Conservation (phyloP, 2,329 filamentous ascomycete genomes). For the Pleomassaria siparia region DNA sequence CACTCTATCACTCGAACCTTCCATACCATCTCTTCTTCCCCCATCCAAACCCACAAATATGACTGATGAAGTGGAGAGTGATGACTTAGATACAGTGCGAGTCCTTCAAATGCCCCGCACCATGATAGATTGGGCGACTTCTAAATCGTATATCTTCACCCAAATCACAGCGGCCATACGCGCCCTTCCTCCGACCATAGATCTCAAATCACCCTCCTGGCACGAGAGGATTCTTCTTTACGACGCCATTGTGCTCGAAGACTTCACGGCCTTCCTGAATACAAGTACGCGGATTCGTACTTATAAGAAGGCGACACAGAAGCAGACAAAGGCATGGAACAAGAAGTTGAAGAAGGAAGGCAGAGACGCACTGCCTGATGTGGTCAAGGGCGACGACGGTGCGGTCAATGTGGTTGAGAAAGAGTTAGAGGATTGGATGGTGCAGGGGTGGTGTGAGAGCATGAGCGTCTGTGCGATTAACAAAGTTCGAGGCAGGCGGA, state of each 20-base stretch:
- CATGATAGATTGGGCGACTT: slow-evolving; percentile 32
- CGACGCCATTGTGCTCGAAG: slow-evolving; percentile 85
- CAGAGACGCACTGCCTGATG: slow-evolving; percentile 9
- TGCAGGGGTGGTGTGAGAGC: slow-evolving; percentile 88
- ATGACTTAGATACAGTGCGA: no score
- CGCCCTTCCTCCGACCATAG: slow-evolving; percentile 42
- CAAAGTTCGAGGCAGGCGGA: slow-evolving; percentile 53
- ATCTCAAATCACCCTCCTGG: slow-evolving; percentile 63
- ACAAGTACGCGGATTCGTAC: slow-evolving; percentile 22
- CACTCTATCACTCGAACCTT: slow-evolving; percentile 15
- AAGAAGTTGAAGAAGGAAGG: slow-evolving; percentile 17
- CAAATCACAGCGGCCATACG: slow-evolving; percentile 54
- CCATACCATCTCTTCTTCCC: not conserved
- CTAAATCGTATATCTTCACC: slow-evolving; percentile 45
- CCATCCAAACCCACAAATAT: not conserved
- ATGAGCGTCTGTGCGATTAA: slow-evolving; percentile 83
- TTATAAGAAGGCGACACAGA: slow-evolving; percentile 31
- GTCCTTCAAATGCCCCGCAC: slow-evolving; percentile 18
- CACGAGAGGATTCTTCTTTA: slow-evolving; percentile 93
- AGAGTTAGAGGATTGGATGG: slow-evolving; percentile 52
- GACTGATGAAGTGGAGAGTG: not conserved
- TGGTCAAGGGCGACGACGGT: slow-evolving; percentile 12
- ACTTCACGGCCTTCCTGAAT: slow-evolving; percentile 82
- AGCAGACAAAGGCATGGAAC: slow-evolving; percentile 35
- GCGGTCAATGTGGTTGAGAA: slow-evolving; percentile 26